Evolutionary conservation across 192 early-diverging fungal genomes (phyloP).

Genomic region (Entomortierella chlamydospora): DNA sequence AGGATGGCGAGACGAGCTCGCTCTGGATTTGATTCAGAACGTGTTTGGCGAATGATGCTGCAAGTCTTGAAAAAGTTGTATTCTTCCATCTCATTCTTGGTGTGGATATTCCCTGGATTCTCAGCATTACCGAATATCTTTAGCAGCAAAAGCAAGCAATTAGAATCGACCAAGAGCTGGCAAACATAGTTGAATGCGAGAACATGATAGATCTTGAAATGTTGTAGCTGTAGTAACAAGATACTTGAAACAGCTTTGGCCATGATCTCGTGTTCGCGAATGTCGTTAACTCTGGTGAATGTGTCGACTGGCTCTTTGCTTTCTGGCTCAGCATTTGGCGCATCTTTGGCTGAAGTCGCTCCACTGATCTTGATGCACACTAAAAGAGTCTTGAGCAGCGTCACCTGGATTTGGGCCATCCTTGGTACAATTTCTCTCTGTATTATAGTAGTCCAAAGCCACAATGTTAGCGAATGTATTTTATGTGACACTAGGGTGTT

Average conservation of each 20-base stretch:
- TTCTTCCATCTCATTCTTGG: slow-evolving; percentile 62
- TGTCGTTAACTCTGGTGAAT: slow-evolving; percentile 59
- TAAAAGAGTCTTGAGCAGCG: slow-evolving; percentile 63
- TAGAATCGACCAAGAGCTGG: slow-evolving; percentile 84
- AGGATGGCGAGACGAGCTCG: slow-evolving; percentile 23
- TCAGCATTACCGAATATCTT: slow-evolving; percentile 86
- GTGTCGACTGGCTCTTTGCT: slow-evolving; percentile 36
- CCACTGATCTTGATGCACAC: slow-evolving; percentile 55
- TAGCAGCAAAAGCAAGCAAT: slow-evolving; percentile 82
- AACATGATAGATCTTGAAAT: slow-evolving; percentile 75
- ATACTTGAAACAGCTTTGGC: slow-evolving; percentile 78
- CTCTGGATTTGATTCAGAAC: slow-evolving; percentile 10
- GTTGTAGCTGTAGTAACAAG: slow-evolving; percentile 72
- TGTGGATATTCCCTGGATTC: slow-evolving; percentile 58
- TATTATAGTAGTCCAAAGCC: neutral
- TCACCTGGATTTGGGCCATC: slow-evolving; percentile 66
- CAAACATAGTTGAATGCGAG: slow-evolving; percentile 84
- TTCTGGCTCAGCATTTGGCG: slow-evolving; percentile 32
- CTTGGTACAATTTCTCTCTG: slow-evolving; percentile 64
- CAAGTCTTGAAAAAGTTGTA: slow-evolving; percentile 59
- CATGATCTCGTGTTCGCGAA: slow-evolving; percentile 77
- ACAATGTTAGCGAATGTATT: neutral
- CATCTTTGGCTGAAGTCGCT: slow-evolving; percentile 53
- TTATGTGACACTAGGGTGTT: too few relatives aligned
- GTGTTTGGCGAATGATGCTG: slow-evolving; percentile 24